Evolutionary conservation across 1,139 yeast genomes (phyloP).

Genomic region (Tardiomyces blankii): DNA sequence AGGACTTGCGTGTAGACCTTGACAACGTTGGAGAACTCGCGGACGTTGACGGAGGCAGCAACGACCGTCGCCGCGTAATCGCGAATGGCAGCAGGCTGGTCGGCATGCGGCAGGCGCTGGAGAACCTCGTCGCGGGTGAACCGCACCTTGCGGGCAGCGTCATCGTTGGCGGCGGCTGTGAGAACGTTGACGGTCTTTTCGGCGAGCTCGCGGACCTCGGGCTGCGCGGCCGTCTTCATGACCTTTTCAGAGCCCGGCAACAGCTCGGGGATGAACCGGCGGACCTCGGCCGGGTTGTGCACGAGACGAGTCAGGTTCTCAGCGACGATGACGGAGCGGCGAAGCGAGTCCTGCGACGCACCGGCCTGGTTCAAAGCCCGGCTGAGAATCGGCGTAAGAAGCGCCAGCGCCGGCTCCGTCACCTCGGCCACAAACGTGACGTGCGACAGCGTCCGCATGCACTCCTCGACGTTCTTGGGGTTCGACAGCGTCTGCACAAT

Average conservation of each 20-base stretch:
- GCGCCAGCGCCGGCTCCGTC: slow-evolving; percentile 86
- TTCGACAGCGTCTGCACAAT: slow-evolving; percentile 84
- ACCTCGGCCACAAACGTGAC: slow-evolving; percentile 98
- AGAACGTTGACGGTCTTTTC: slow-evolving; percentile 73
- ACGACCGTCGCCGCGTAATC: slow-evolving; percentile 47
- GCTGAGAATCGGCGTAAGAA: slow-evolving; percentile 84
- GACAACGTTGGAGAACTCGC: slow-evolving; percentile 73
- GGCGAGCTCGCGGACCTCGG: slow-evolving; percentile 94
- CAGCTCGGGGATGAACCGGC: slow-evolving; percentile 71
- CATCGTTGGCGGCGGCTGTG: slow-evolving; percentile 59
- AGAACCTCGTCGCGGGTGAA: slow-evolving; percentile 46
- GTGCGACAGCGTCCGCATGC: slow-evolving; percentile 80
- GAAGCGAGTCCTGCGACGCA: slow-evolving; percentile 87
- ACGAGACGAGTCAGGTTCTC: slow-evolving; percentile 94
- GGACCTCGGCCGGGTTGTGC: slow-evolving; percentile 87
- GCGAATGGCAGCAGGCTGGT: slow-evolving; percentile 25
- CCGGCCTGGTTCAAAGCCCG: slow-evolving; percentile 84
- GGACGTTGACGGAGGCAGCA: slow-evolving; percentile 70
- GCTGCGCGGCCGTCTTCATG: slow-evolving; percentile 80
- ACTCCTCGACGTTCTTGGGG: slow-evolving; percentile 78
- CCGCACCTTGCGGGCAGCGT: slow-evolving; percentile 70
- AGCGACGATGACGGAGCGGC: slow-evolving; percentile 93
- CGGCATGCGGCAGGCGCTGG: slow-evolving; percentile 12
- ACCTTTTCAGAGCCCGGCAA: slow-evolving; percentile 88
- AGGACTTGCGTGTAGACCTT: slow-evolving; percentile 35